A percentile compares a stretch with the other conserved stretches of the same genome.
Evolutionary conservation across 495 filamentous ascomycete genomes (phyloP).

Genomic region (Cryomyces minteri): DNA sequence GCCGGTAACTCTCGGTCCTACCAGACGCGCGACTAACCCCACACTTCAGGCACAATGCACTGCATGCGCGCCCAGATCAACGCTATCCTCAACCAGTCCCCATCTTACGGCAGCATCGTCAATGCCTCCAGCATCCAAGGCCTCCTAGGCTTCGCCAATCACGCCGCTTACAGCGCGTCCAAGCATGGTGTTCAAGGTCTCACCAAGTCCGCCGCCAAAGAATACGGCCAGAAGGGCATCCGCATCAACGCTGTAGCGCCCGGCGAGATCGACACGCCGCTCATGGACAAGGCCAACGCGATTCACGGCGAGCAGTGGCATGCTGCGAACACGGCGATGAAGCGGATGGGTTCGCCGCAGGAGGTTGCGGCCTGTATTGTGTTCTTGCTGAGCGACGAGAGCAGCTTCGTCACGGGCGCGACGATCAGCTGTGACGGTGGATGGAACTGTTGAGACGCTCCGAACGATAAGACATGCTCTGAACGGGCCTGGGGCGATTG

Average conservation of each 20-base stretch:
- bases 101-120: slow-evolving; percentile 32
- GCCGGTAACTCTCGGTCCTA: slow-evolving; percentile 5
- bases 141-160: slow-evolving; percentile 26
- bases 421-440: slow-evolving; percentile 13
- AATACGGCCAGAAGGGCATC: slow-evolving; percentile 31
- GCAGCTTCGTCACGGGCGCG: slow-evolving; percentile 11
- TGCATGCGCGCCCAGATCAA: too few species aligned
- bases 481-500: too few species aligned
- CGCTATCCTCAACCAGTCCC: too few species aligned
- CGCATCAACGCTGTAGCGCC: slow-evolving; percentile 34
- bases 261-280: slow-evolving; percentile 9
- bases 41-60: slow-evolving; percentile 1
- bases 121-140: slow-evolving; percentile 38
- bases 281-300: slow-evolving; percentile 7
- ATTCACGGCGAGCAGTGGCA: neutral
- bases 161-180: slow-evolving; percentile 34
- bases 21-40: neutral
- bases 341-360: slow-evolving; percentile 5
- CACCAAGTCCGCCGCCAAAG: slow-evolving; percentile 38
- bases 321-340: slow-evolving; percentile 6
- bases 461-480: too few species aligned
- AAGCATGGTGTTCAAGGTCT: slow-evolving; percentile 37
- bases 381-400: slow-evolving; percentile 14
- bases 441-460: slow-evolving; percentile 13
- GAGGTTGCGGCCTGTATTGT: slow-evolving; percentile 14